Evolutionary conservation across 2,329 filamentous ascomycete genomes (phyloP).

Genomic region (Ascochyta pisi): DNA sequence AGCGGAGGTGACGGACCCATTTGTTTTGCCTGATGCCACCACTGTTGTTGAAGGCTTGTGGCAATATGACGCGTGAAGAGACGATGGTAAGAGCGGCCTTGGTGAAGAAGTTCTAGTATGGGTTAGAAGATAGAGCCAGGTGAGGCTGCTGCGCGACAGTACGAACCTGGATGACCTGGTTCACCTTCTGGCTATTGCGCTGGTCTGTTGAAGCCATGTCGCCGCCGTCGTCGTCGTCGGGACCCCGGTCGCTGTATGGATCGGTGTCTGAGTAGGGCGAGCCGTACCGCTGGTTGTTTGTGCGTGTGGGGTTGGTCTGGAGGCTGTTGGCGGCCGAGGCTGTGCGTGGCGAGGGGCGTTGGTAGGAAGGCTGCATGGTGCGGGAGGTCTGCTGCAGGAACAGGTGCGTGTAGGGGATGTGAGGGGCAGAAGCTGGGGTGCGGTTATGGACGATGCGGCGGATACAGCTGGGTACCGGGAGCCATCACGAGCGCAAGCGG

Average conservation of each 20-base stretch:
- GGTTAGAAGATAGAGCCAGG: not conserved
- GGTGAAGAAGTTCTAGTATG: conserved; percentile 81
- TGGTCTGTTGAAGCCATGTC: conserved; percentile 50
- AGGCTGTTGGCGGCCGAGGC: conserved; percentile 76
- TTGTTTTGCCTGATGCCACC: conserved; percentile 76
- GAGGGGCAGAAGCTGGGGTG: conserved; percentile 20
- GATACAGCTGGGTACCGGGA: conserved; percentile 42
- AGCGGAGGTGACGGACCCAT: conserved; percentile 71
- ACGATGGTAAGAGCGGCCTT: conserved; percentile 87
- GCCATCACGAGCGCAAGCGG: conserved; percentile 49
- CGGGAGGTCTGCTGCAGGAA: conserved; percentile 34
- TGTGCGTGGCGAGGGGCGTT: conserved; percentile 74
- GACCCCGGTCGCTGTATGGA: conserved; percentile 57
- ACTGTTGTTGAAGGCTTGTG: conserved; percentile 63
- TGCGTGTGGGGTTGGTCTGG: conserved; percentile 73
- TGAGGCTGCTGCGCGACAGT: not conserved
- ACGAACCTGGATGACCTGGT: conserved; percentile 88
- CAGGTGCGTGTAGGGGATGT: conserved; percentile 14
- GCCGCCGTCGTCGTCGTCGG: conserved; percentile 59
- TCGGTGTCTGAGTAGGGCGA: conserved; percentile 61
- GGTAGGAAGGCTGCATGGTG: conserved; percentile 83
- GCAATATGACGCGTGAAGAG: conserved; percentile 77
- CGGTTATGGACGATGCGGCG: conserved; percentile 44
- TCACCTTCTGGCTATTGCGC: conserved; percentile 67
- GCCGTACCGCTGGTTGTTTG: conserved; percentile 76